Evolutionary conservation across 208 protist genomes (phyloP).

Genomic region (Leishmania tarentolae): DNA sequence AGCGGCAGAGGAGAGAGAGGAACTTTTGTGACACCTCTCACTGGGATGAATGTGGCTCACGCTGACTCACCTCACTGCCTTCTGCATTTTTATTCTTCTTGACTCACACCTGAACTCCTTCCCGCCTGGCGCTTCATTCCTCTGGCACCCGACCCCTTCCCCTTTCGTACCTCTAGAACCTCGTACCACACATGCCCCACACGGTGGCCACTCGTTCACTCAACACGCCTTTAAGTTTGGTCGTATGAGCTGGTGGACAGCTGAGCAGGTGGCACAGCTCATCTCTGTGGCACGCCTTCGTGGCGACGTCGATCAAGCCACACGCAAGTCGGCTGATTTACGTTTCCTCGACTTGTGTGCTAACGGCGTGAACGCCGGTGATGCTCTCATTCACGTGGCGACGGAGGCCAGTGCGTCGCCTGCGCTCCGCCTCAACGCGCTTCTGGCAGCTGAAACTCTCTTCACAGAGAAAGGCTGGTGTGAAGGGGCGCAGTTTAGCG

Average conservation of each 20-base stretch:
- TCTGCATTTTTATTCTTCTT: neutral
- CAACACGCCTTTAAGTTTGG: too few relatives aligned
- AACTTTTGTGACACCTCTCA: too few relatives aligned
- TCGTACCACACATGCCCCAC: neutral
- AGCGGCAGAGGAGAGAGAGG: neutral
- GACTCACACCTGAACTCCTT: neutral
- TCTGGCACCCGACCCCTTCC: neutral
- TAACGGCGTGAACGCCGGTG: constrained; percentile 53
- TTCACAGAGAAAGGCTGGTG: constrained; percentile 39
- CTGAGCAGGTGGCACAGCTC: constrained; percentile 34
- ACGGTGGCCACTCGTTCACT: neutral
- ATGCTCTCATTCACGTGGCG: constrained; percentile 45
- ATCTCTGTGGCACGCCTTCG: constrained; percentile 37
- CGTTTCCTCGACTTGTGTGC: constrained; percentile 40
- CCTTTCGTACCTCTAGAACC: neutral
- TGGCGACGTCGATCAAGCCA: constrained; percentile 25
- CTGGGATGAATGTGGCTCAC: too few relatives aligned
- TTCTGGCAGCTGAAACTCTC: constrained; percentile 52
- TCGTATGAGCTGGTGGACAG: constrained; percentile 49
- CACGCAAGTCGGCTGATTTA: constrained; percentile 41
- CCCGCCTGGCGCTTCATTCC: neutral
- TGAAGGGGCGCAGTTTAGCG: constrained; percentile 46
- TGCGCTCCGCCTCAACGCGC: constrained; percentile 45
- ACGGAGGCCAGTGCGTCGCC: constrained; percentile 15
- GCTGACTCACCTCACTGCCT: neutral